Percentiles rank a stretch among this genome's conserved stretches.
phyloP scores from a whole-genome alignment of 768 basidiomycete species.

The Suillus occidentalis region DNA sequence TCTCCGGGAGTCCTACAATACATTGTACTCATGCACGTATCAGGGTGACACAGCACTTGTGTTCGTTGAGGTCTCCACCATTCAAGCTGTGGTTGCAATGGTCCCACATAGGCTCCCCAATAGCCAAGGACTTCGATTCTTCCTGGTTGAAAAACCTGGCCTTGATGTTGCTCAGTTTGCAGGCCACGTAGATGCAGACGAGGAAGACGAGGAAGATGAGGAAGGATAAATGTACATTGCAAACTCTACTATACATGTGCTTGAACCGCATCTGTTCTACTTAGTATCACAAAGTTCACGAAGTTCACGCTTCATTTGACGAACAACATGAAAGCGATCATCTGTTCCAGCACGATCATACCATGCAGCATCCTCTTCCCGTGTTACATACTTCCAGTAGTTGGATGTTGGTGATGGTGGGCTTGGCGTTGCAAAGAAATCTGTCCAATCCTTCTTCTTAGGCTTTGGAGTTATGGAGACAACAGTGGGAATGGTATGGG shows the following conservation, averaged over 20 bases:
- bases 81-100: conserved; percentile 5
- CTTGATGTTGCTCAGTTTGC: conserved; percentile 2
- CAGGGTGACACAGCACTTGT: background rate
- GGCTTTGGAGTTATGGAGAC: too few species aligned
- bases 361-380: too few species aligned
- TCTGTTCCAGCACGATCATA: too few species aligned
- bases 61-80: background rate
- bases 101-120: background rate
- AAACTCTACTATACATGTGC: background rate
- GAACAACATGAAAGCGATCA: too few species aligned
- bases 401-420: too few species aligned
- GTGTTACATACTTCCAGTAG: too few species aligned
- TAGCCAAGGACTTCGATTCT: background rate
- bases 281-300: too few species aligned
- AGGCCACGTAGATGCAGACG: background rate
- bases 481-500: too few species aligned
- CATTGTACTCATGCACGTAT: conserved; percentile 8
- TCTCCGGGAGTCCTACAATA: background rate
- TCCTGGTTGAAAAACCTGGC: background rate
- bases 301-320: too few species aligned
- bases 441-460: too few species aligned
- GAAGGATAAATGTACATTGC: background rate
- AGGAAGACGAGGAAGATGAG: background rate
- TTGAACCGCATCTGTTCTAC: too few species aligned
- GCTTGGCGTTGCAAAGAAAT: too few species aligned